Conservation (phyloP, 2,329 filamentous ascomycete genomes). For the Fusarium compactum region DNA sequence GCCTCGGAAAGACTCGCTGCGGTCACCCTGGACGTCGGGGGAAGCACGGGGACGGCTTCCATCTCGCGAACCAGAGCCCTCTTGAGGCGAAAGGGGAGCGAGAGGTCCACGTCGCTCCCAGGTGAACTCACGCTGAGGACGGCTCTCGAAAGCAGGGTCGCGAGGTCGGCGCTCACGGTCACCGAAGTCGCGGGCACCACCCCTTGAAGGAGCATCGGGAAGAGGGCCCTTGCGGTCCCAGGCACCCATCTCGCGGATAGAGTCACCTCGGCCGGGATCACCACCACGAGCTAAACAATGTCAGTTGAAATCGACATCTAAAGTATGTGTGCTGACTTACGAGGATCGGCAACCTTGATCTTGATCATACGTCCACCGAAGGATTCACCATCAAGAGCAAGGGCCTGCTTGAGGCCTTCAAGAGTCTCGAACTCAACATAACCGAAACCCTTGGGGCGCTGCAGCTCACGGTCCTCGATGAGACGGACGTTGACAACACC, state of each 20-base stretch:
- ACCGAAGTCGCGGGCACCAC: slow-evolving; percentile 65
- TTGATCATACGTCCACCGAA: slow-evolving; percentile 92
- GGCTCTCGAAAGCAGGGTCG: slow-evolving; percentile 70
- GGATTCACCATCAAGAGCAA: slow-evolving; percentile 82
- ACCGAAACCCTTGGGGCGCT: slow-evolving; percentile 96
- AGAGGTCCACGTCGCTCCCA: slow-evolving; percentile 97
- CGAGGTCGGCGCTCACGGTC: slow-evolving; percentile 77
- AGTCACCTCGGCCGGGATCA: slow-evolving; percentile 67
- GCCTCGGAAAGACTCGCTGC: slow-evolving; percentile 68
- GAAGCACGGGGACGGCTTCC: slow-evolving; percentile 65
- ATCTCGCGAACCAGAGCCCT: slow-evolving; percentile 63
- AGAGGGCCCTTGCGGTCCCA: slow-evolving; percentile 96
- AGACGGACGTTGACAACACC: slow-evolving; percentile 92
- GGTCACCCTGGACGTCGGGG: slow-evolving; percentile 65
- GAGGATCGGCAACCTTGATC: slow-evolving; percentile 96
- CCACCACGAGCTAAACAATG: slow-evolving; percentile 81
- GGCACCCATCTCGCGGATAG: slow-evolving; percentile 82
- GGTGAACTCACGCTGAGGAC: slow-evolving; percentile 77
- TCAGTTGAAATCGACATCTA: slow-evolving; percentile 51
- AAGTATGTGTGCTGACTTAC: slow-evolving; percentile 67
- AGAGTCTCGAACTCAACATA: slow-evolving; percentile 93
- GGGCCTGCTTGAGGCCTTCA: slow-evolving; percentile 91
- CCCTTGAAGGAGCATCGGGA: slow-evolving; percentile 74
- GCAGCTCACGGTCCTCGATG: slow-evolving; percentile 94
- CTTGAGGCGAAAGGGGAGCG: slow-evolving; percentile 74